A percentile compares a stretch with the other conserved stretches of the same genome.
Conservation (phyloP, 148 eudicot species). For the Fagopyrum tataricum region DNA sequence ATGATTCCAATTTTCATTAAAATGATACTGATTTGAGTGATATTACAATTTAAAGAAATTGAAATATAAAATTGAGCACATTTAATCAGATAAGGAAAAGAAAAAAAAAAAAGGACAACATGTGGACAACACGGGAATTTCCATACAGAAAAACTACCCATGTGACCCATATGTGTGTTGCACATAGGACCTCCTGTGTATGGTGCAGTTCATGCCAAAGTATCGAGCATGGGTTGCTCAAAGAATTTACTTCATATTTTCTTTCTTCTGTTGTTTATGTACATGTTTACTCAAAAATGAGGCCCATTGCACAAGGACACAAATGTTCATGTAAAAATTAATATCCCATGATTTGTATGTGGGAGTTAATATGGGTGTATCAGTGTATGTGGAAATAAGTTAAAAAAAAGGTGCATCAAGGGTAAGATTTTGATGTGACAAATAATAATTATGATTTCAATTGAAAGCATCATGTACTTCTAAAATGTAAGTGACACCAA, state of each 20-base stretch:
- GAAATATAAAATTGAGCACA: not conserved
- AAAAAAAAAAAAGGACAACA: not conserved
- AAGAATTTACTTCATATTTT: not conserved
- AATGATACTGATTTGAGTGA: too few relatives aligned
- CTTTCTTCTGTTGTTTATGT: not conserved
- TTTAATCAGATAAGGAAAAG: not conserved
- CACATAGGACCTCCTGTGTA: not conserved
- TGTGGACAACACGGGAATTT: not conserved
- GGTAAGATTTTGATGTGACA: not conserved
- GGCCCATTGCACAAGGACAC: too few relatives aligned
- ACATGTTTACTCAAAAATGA: not conserved
- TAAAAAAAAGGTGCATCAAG: not conserved
- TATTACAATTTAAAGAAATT: too few relatives aligned
- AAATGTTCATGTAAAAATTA: not conserved
- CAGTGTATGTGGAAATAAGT: not conserved
- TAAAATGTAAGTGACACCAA: slow-evolving; percentile 5
- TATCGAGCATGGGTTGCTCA: not conserved
- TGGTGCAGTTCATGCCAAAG: not conserved
- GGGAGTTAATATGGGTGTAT: not conserved
- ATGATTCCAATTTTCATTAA: too few relatives aligned
- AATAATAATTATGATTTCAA: not conserved
- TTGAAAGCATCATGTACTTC: not conserved
- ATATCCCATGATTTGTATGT: not conserved
- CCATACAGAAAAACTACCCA: too few relatives aligned
- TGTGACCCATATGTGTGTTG: not conserved